Evolutionary conservation across 305 asterid species (phyloP), one percentile per base, ranked within the genome.

Genomic region (Striga hermonthica): DNA sequence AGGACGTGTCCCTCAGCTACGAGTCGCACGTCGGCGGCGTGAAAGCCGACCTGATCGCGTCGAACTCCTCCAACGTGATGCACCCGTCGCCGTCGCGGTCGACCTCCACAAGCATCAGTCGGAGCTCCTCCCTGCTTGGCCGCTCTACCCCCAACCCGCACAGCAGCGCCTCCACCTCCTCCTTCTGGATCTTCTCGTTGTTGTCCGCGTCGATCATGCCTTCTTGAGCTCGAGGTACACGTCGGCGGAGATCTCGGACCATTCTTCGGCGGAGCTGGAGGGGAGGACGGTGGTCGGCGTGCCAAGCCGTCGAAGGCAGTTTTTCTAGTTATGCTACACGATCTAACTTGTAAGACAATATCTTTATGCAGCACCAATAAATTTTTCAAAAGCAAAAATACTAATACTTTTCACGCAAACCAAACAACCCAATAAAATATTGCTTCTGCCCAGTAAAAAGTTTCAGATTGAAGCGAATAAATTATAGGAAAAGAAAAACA

Each of bases 231-330:
- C 88, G 66, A 67, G 52, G 65, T 60, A 64, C 55, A 75, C 79
- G 10, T 73, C 83, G 58, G 70, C 72, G 7, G 85, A 76, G 53
- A 82, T 57, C 48, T 82, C 81, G 0, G 88, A 58, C 88, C 84
- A 82, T 4, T 83, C 89, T 16, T 58, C 83, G 39, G 79, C 1
- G 6, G 83, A 72, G 4, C 66, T 2, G 58, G 81, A 15, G 0
- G 95, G 92, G 7, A 89, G 75, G 37, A 89, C 95, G 81, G 84
- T 84, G 22, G 82, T 82, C 5, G 90, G 86, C 53, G 90, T 84
- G 64, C 76, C 3, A 67, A 0, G 4, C 84, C 82, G 60, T 2
- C 31, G 45, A n/a, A n/a, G n/a, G n/a, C n/a, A n/a, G n/a, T n/a
- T n/a, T n/a, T n/a, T n/a, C n/a, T n/a, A n/a, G n/a, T n/a, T n/a